These are phyloP conservation scores for Cadophora luteo-olivacea DNA, from an alignment of 2,329 filamentous ascomycete species.

Conservation along the genomic window DNA sequence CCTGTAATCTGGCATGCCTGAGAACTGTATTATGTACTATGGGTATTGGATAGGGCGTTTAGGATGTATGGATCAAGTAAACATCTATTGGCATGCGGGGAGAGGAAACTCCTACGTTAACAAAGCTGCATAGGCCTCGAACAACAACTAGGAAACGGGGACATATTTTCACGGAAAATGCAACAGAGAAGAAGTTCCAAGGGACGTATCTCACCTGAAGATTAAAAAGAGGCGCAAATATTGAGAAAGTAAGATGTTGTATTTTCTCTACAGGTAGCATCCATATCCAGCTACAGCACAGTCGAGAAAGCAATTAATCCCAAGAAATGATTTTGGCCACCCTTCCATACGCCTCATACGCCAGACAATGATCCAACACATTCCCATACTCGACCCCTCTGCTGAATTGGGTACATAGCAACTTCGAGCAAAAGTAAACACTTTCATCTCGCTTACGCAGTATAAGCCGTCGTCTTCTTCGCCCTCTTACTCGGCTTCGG, in stretches of 20 bases:
- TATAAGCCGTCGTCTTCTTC: constrained; percentile 39
- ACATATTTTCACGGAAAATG: too few species aligned
- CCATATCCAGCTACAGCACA: background rate
- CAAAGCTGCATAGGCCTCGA: too few species aligned
- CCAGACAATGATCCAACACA: background rate
- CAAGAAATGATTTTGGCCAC: background rate
- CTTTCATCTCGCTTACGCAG: constrained; percentile 26
- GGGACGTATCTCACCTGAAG: too few species aligned
- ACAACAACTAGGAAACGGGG: too few species aligned
- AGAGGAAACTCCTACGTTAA: background rate
- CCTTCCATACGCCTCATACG: constrained; percentile 12
- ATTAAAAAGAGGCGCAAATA: too few species aligned
- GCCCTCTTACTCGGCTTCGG: constrained; percentile 38
- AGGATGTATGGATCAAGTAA: background rate
- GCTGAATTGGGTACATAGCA: too few species aligned
- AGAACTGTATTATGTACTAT: background rate
- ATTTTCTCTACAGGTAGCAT: constrained; percentile 7
- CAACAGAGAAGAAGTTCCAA: too few species aligned
- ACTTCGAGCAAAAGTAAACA: background rate
- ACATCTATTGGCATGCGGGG: background rate
- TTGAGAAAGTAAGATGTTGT: background rate
- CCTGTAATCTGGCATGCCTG: background rate
- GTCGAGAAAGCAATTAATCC: background rate
- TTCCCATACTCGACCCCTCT: too few species aligned
- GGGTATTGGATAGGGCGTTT: background rate